Evolutionary conservation across 805 yeast species (phyloP).

Genomic region (Metschnikowia orientalis): DNA sequence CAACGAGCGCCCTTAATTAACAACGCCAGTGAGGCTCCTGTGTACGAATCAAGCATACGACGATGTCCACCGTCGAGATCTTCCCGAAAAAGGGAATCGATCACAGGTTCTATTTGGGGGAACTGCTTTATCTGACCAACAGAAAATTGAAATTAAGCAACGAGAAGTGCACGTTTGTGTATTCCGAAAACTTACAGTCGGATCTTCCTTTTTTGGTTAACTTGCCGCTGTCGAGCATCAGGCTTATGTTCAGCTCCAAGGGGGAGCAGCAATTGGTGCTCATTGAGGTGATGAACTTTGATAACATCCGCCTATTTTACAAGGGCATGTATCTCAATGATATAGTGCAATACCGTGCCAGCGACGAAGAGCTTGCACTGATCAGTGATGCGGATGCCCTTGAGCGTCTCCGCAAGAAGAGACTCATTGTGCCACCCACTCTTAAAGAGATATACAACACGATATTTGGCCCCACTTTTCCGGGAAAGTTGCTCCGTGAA

Average conservation of each 20-base stretch:
- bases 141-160: conserved; percentile 23
- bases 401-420: conserved; percentile 4
- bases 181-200: conserved; percentile 27
- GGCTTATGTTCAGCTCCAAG: conserved; percentile 27
- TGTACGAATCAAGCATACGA: too few relatives aligned
- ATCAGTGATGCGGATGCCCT: conserved; percentile 1
- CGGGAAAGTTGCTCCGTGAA: conserved; percentile 37
- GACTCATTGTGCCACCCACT: conserved; percentile 19
- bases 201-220: conserved; percentile 31
- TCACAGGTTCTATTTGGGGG: conserved; percentile 26
- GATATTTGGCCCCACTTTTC: conserved; percentile 60
- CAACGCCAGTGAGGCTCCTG: too few relatives aligned
- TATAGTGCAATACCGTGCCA: conserved; percentile 15
- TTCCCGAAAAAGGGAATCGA: conserved; percentile 38
- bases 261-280: conserved; percentile 24
- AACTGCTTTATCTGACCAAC: conserved; percentile 26
- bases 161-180: conserved; percentile 27
- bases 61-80: conserved; percentile 14
- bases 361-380: conserved; percentile 12
- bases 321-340: conserved; percentile 32
- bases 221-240: conserved; percentile 21
- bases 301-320: conserved; percentile 23
- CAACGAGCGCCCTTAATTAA: too few relatives aligned
- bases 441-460: conserved; percentile 49
- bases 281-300: conserved; percentile 27